These are phyloP conservation scores for Dactylonectria estremocensis DNA, from an alignment of 2,329 filamentous ascomycete species.

Conservation along the genomic window DNA sequence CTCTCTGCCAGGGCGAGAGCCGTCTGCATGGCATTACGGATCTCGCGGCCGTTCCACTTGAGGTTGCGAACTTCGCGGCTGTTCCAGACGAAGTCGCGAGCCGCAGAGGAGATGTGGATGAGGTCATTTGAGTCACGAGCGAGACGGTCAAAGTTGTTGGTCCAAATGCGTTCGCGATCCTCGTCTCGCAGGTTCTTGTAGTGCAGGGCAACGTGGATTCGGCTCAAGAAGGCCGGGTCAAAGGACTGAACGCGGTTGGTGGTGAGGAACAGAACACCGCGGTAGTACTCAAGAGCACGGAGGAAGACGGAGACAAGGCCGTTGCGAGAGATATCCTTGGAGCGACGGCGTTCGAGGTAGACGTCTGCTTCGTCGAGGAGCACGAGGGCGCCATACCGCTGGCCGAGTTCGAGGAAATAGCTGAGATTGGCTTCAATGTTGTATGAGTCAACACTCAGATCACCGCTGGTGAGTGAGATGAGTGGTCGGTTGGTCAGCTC, in stretches of 20 bases:
- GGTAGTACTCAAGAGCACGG: constrained; percentile 67
- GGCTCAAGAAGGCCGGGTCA: constrained; percentile 64
- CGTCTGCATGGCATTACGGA: constrained; percentile 62
- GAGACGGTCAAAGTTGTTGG: constrained; percentile 62
- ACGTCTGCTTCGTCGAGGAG: constrained; percentile 74
- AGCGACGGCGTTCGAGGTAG: constrained; percentile 68
- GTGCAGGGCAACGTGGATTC: constrained; percentile 66
- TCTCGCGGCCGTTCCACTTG: constrained; percentile 61
- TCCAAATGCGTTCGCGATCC: constrained; percentile 63
- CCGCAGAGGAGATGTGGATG: constrained; percentile 56
- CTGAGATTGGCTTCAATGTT: constrained; percentile 61
- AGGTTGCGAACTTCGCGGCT: constrained; percentile 55
- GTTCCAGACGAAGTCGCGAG: constrained; percentile 58
- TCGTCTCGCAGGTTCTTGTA: constrained; percentile 59
- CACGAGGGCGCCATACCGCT: constrained; percentile 66
- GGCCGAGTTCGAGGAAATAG: constrained; percentile 65
- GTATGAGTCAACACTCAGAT: constrained; percentile 59
- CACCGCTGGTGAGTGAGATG: constrained; percentile 65
- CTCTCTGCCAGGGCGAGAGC: constrained; percentile 61
- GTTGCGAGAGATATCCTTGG: constrained; percentile 62
- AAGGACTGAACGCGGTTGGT: constrained; percentile 65
- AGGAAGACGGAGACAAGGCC: constrained; percentile 65
- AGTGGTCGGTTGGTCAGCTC: constrained; percentile 67
- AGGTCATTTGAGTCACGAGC: constrained; percentile 57
- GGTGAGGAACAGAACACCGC: constrained; percentile 65